A percentile compares a stretch with the other conserved stretches of the same genome.
These are phyloP conservation scores for Carex pumila DNA, from an alignment of 176 grass and related monocot genomes.

Conservation along the genomic window DNA sequence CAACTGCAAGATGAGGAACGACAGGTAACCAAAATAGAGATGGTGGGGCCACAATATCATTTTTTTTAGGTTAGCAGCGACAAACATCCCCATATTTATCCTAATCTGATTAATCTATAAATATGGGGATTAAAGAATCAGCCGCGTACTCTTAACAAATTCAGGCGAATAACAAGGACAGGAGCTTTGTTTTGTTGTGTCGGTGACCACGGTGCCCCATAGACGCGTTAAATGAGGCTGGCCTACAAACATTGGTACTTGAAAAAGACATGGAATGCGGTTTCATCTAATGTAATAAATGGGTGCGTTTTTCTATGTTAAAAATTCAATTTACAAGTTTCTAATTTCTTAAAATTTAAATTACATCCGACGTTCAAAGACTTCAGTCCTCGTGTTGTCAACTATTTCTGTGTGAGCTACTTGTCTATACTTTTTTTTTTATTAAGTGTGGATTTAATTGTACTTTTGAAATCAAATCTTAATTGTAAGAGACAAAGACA, in stretches of 20 bases:
- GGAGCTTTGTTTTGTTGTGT: not conserved
- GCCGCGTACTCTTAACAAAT: not conserved
- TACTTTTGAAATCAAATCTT: no score
- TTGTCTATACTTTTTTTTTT: no score
- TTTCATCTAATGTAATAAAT: not conserved
- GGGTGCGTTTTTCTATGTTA: not conserved
- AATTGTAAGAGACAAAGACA: no score
- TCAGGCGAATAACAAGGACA: constrained; percentile 4
- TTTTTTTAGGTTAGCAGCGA: not conserved
- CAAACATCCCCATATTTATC: not conserved
- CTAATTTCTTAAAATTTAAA: no score
- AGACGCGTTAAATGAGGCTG: constrained; percentile 2
- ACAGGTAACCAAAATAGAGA: not conserved
- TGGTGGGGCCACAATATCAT: not conserved
- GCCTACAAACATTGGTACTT: not conserved
- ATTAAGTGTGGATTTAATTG: no score
- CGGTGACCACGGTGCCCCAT: not conserved
- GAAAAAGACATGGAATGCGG: not conserved
- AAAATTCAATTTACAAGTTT: not conserved
- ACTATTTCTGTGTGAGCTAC: no score
- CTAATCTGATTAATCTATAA: not conserved
- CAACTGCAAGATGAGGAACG: not conserved
- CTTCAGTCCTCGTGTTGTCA: no score
- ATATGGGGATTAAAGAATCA: not conserved
- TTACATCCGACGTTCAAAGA: no score